These are phyloP conservation scores for Trichosporon faecale DNA, from an alignment of 1,284 basidiomycete species.

Conservation along the genomic window DNA sequence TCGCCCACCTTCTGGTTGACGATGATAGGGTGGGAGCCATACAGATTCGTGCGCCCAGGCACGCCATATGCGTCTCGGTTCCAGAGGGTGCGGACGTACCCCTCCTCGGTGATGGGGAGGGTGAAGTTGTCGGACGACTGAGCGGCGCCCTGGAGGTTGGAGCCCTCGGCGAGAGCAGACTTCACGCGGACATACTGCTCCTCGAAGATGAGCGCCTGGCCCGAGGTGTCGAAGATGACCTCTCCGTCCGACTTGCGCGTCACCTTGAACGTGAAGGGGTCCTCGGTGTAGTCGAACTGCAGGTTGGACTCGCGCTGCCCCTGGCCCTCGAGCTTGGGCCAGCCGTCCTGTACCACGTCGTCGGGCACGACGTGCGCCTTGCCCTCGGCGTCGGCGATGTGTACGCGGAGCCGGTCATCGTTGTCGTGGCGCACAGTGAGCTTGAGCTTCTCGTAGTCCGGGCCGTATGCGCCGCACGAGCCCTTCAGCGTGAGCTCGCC, in stretches of 20 bases:
- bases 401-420: slow-evolving; percentile 60
- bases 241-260: slow-evolving; percentile 58
- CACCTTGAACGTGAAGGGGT: slow-evolving; percentile 75
- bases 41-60: slow-evolving; percentile 33
- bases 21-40: slow-evolving; percentile 35
- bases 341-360: slow-evolving; percentile 57
- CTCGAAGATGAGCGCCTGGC: slow-evolving; percentile 68
- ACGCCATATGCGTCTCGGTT: slow-evolving; percentile 25
- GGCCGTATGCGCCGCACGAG: slow-evolving; percentile 71
- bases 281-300: slow-evolving; percentile 63
- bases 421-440: slow-evolving; percentile 51
- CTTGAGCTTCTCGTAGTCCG: slow-evolving; percentile 62
- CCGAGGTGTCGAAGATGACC: slow-evolving; percentile 65
- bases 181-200: slow-evolving; percentile 70
- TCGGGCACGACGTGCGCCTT: slow-evolving; percentile 66
- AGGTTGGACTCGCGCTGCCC: slow-evolving; percentile 36
- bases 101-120: slow-evolving; percentile 57
- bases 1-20: slow-evolving; percentile 21
- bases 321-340: slow-evolving; percentile 55
- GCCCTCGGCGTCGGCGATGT: slow-evolving; percentile 61
- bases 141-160: slow-evolving; percentile 75
- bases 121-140: slow-evolving; percentile 50
- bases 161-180: slow-evolving; percentile 46
- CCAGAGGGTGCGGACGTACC: slow-evolving; percentile 35
- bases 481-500: slow-evolving; percentile 29